A percentile compares a stretch with the other conserved stretches of the same genome.
phyloP scores from a whole-genome alignment of 805 yeast genomes.

The Pichia ethanolica region DNA sequence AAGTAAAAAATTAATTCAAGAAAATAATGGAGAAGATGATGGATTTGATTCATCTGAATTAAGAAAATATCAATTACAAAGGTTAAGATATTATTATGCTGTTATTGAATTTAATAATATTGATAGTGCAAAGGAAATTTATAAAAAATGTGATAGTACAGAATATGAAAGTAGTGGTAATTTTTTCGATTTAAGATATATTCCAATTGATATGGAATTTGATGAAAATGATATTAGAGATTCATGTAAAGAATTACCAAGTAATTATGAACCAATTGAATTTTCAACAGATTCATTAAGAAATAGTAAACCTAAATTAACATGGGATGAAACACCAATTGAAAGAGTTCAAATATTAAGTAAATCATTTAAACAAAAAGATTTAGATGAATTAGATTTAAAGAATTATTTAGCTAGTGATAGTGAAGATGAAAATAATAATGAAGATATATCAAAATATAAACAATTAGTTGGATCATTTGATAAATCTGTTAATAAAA shows the following conservation, averaged over 20 bases:
- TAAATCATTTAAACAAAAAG: conserved; percentile 80
- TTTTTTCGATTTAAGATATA: conserved; percentile 82
- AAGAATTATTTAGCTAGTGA: conserved; percentile 86
- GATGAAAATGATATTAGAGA: conserved; percentile 66
- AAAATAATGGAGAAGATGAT: conserved; percentile 76
- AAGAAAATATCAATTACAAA: conserved; percentile 85
- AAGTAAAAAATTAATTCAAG: conserved; percentile 56
- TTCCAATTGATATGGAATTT: conserved; percentile 90
- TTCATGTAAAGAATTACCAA: conserved; percentile 61
- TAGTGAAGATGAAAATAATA: conserved; percentile 50
- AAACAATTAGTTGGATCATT: conserved; percentile 33
- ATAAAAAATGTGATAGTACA: conserved; percentile 85
- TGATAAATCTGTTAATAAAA: not conserved
- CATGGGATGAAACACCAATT: conserved; percentile 98
- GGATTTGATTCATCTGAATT: conserved; percentile 69
- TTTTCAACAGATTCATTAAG: conserved; percentile 94
- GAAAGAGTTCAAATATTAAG: conserved; percentile 73
- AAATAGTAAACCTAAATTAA: conserved; percentile 89
- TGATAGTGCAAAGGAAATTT: conserved; percentile 64
- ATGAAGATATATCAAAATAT: conserved; percentile 47
- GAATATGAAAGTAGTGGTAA: conserved; percentile 96
- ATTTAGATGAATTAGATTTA: conserved; percentile 84
- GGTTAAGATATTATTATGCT: conserved; percentile 90
- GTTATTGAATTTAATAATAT: conserved; percentile 76
- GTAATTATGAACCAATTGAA: conserved; percentile 65